phyloP scores from a whole-genome alignment of 2,329 filamentous ascomycete species.

The Talaromyces sp. region DNA sequence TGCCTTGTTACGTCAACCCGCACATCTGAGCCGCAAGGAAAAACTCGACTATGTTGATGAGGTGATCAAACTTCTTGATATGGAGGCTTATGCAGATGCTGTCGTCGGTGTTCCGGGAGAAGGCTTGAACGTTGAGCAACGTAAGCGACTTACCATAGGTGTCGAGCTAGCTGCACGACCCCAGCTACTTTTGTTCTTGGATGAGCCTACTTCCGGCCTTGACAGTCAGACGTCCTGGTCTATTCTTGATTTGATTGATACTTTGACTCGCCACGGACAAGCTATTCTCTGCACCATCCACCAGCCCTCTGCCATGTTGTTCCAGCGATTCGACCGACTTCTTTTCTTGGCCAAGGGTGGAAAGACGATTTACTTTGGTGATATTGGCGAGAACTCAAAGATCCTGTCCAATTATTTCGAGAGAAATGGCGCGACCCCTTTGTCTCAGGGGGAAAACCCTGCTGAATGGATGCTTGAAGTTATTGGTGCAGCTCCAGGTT shows the following conservation, averaged over 20 bases:
- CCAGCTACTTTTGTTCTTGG: conserved; percentile 82
- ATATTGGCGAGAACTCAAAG: conserved; percentile 59
- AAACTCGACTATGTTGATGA: conserved; percentile 86
- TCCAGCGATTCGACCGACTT: conserved; percentile 74
- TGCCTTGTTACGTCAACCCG: conserved; percentile 79
- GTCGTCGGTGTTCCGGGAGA: conserved; percentile 87
- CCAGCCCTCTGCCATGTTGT: conserved; percentile 92
- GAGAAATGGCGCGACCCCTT: conserved; percentile 58
- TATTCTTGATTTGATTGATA: conserved; percentile 82
- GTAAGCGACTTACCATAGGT: conserved; percentile 82
- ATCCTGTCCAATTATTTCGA: conserved; percentile 64
- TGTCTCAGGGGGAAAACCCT: conserved; percentile 63
- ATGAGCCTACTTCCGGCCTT: conserved; percentile 91
- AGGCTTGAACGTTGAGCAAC: conserved; percentile 63
- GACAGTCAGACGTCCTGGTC: conserved; percentile 93
- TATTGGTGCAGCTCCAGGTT: conserved; percentile 61
- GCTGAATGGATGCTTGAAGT: conserved; percentile 71
- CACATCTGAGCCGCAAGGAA: conserved; percentile 66
- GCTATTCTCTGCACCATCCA: conserved; percentile 97
- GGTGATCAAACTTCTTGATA: conserved; percentile 85
- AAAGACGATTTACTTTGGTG: conserved; percentile 66
- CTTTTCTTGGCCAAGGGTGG: conserved; percentile 64
- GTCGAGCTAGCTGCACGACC: conserved; percentile 95
- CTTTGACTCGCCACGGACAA: conserved; percentile 82
- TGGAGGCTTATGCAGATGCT: conserved; percentile 86